Evolutionary conservation across 306 rosid species (phyloP), one percentile per base, ranked within the genome.

Genomic region (Luffa acutangula): DNA sequence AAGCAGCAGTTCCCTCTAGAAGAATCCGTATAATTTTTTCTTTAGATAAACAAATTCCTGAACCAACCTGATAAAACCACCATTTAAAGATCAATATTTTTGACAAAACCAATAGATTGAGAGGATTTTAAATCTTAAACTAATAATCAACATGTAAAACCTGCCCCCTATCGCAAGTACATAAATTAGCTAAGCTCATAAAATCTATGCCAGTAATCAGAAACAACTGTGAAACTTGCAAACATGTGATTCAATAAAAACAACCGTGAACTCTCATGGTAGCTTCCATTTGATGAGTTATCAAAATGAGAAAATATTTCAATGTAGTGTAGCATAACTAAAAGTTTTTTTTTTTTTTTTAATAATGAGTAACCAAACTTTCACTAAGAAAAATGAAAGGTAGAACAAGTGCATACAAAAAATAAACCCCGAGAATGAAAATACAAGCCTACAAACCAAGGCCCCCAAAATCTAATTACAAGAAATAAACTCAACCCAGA

Each of bases 1-100:
- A 83, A 76, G 91, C 96, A 43, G 85, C 85, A 70, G 97, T 93
- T 37, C 93, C 99, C 84, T 91, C 96, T 45, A 95, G 85, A 62
- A 93, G 84, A 88, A 59, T 80, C 62, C 9, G 87, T 52, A 89
- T 86, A 75, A 93, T 82, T 77, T 86, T 87, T 74, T 79, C 82
- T 88, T 88, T 93, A 33, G 96, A 83, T 80, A 95, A 81, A 81
- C 86, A 39, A 77, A 66, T 83, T 85, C 91, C 94, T 79, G 89
- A 81, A 85, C 85, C 79, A 78, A 87, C 91, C 99, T 93, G 83
- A 54, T 52, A 66, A 73, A 83, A 67, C 62, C 80, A 75, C 54
- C 73, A 66, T 43, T n/a, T 54, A 76, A 41, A 9, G 8, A 36
- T 53, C 66, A 39, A 20, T 54, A 76, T 3, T 31, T 14, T 13